Percentiles rank a stretch among this genome's conserved stretches.
Conservation (phyloP, 768 basidiomycete genomes). For the Thelephora aurantiotincta region DNA sequence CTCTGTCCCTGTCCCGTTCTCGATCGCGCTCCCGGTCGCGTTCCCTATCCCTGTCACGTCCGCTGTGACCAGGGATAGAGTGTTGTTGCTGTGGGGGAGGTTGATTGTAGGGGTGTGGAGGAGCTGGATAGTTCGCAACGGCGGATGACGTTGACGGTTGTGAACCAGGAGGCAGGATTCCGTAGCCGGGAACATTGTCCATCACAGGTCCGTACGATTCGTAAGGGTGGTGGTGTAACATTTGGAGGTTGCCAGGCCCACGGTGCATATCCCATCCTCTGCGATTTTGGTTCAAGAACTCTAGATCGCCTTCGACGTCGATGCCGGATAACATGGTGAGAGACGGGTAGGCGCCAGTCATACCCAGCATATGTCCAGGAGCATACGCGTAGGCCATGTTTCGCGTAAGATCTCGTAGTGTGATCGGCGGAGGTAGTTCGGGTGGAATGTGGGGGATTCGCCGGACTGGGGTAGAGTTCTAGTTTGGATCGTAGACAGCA, state of each 20-base stretch:
- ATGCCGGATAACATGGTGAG: conserved; percentile 14
- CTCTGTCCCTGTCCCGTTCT: conserved; percentile 12
- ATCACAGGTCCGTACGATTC: conserved; percentile 5
- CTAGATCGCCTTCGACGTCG: conserved; percentile 20
- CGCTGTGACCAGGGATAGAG: conserved; percentile 1
- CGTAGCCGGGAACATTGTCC: conserved; percentile 4
- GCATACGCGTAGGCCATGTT: conserved; percentile 5
- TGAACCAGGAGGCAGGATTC: conserved; percentile 6
- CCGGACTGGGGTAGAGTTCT: conserved; percentile 27
- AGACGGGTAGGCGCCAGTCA: conserved; percentile 15
- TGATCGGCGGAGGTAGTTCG: conserved; percentile 39
- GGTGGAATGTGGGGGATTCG: conserved; percentile 43
- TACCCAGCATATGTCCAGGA: not conserved
- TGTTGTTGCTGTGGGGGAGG: not conserved
- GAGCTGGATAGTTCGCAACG: conserved; percentile 5
- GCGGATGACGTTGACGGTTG: conserved; percentile 9
- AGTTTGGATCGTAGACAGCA: not conserved
- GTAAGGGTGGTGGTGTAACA: not conserved
- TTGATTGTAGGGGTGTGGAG: not conserved
- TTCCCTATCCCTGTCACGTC: conserved; percentile 7
- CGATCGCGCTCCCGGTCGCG: conserved; percentile 8
- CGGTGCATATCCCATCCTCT: conserved; percentile 2
- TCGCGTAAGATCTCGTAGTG: conserved; percentile 42
- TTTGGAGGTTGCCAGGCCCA: not conserved
- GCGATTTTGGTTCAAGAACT: conserved; percentile 15